A percentile compares a stretch with the other conserved stretches of the same genome.
Conservation (phyloP, 352 stramenopile genomes). For the Phytopythium chamaehyphon region DNA sequence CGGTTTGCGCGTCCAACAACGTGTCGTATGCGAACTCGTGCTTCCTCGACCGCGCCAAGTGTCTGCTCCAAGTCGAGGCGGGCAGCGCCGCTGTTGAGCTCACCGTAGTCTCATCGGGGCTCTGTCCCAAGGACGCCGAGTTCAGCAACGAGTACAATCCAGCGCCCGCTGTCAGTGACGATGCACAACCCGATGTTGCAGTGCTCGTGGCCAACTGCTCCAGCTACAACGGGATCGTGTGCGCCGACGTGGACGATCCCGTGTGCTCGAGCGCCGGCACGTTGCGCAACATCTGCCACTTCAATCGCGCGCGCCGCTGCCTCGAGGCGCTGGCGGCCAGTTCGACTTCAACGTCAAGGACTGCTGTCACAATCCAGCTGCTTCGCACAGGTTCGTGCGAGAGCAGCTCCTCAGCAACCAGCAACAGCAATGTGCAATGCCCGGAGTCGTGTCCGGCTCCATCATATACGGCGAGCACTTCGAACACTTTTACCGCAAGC, state of each 20-base stretch:
- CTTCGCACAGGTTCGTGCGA: slow-evolving; percentile 25
- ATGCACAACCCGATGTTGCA: background rate
- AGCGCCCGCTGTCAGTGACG: background rate
- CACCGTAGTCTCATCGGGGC: slow-evolving; percentile 8
- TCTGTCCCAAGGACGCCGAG: slow-evolving; percentile 25
- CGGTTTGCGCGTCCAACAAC: slow-evolving; percentile 41
- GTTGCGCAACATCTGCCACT: slow-evolving; percentile 43
- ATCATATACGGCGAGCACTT: slow-evolving; percentile 25
- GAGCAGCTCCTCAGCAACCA: background rate
- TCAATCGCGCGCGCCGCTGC: slow-evolving; percentile 26
- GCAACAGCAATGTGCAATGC: slow-evolving; percentile 20
- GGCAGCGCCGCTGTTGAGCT: slow-evolving; percentile 12
- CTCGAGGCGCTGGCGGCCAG: background rate
- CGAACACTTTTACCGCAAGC: slow-evolving; percentile 2
- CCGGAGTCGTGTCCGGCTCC: slow-evolving; percentile 8
- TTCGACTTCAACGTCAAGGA: background rate
- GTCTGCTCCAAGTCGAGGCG: slow-evolving; percentile 8
- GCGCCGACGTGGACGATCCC: slow-evolving; percentile 32
- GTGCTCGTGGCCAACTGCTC: background rate
- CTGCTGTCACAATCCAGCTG: slow-evolving; percentile 12
- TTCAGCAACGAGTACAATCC: slow-evolving; percentile 32
- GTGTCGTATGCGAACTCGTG: slow-evolving; percentile 50
- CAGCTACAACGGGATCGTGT: slow-evolving; percentile 26
- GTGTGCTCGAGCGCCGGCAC: slow-evolving; percentile 47
- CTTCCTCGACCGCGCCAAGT: slow-evolving; percentile 48